These are phyloP conservation scores for Aspergillus biplanus DNA, from an alignment of 495 filamentous ascomycete species.

Conservation along the genomic window DNA sequence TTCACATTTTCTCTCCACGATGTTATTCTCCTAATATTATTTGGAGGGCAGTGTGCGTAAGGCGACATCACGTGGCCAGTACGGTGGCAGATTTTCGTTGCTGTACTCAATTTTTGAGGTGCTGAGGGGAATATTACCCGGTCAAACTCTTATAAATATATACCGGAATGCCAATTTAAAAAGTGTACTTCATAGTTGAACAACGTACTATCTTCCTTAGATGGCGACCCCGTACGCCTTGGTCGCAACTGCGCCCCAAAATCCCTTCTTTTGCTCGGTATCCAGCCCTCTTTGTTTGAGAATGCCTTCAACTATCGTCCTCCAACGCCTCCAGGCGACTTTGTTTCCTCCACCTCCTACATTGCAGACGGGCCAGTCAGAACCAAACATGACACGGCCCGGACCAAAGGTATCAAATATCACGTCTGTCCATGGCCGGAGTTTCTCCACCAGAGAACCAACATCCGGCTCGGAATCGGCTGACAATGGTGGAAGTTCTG, in stretches of 20 bases:
- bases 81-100: too few relatives aligned
- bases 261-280: conserved; percentile 57
- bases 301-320: conserved; percentile 51
- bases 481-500: conserved; percentile 62
- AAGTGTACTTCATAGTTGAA: too few relatives aligned
- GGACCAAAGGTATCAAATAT: conserved; percentile 70
- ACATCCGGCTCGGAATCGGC: conserved; percentile 40
- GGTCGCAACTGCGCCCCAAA: conserved; percentile 73
- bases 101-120: too few relatives aligned
- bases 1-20: too few relatives aligned
- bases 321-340: conserved; percentile 56
- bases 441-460: conserved; percentile 39
- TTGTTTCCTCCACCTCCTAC: conserved; percentile 59
- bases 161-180: too few relatives aligned
- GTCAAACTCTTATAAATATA: too few relatives aligned
- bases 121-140: too few relatives aligned
- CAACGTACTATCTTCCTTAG: conserved; percentile 14
- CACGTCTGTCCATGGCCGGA: conserved; percentile 68
- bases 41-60: too few relatives aligned
- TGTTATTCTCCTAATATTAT: too few relatives aligned
- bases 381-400: conserved; percentile 80
- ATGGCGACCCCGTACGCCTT: conserved; percentile 62
- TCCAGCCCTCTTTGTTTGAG: conserved; percentile 60
- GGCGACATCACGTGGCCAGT: too few relatives aligned
- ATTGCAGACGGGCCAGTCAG: conserved; percentile 89